These are phyloP conservation scores for Yamadazyma laniorum DNA, from an alignment of 805 yeast species.

Conservation along the genomic window DNA sequence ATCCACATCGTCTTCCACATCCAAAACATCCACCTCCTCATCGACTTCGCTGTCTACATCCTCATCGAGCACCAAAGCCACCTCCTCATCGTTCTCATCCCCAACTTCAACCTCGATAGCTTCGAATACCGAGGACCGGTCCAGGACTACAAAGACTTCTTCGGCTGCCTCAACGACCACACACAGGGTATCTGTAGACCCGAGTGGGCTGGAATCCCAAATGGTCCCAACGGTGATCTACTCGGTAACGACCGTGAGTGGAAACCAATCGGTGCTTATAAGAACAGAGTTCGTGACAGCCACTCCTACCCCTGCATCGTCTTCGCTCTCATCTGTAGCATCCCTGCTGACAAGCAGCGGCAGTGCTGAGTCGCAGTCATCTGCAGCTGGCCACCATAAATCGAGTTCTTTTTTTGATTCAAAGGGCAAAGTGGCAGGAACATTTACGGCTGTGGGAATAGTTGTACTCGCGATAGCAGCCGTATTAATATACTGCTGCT, in stretches of 20 bases:
- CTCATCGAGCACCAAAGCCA: background rate
- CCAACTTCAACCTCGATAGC: slow-evolving; percentile 1
- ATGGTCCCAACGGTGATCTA: slow-evolving; percentile 12
- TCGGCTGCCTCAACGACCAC: no score
- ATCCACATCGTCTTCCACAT: slow-evolving; percentile 16
- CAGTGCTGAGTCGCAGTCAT: no score
- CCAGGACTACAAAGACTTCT: background rate
- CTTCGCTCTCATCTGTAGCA: no score
- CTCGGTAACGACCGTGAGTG: slow-evolving; percentile 18
- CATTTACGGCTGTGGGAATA: slow-evolving; percentile 76
- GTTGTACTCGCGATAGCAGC: slow-evolving; percentile 47
- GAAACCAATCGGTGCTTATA: slow-evolving; percentile 12
- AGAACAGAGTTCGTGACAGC: slow-evolving; percentile 19
- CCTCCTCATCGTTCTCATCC: background rate
- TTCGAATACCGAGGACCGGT: slow-evolving; percentile 1
- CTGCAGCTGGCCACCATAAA: no score
- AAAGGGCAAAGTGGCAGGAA: slow-evolving; percentile 81
- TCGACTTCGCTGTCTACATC: background rate
- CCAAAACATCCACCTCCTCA: slow-evolving; percentile 4
- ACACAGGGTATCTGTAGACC: no score
- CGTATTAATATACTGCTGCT: slow-evolving; percentile 41
- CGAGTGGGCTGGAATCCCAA: slow-evolving; percentile 1
- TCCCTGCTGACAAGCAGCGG: no score
- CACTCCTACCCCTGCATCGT: slow-evolving; percentile 1
- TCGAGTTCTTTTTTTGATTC: slow-evolving; percentile 61